Percentiles rank a stretch among this genome's conserved stretches.
Conservation (phyloP, 352 stramenopile genomes). For the Poterioochromonas sp. region DNA sequence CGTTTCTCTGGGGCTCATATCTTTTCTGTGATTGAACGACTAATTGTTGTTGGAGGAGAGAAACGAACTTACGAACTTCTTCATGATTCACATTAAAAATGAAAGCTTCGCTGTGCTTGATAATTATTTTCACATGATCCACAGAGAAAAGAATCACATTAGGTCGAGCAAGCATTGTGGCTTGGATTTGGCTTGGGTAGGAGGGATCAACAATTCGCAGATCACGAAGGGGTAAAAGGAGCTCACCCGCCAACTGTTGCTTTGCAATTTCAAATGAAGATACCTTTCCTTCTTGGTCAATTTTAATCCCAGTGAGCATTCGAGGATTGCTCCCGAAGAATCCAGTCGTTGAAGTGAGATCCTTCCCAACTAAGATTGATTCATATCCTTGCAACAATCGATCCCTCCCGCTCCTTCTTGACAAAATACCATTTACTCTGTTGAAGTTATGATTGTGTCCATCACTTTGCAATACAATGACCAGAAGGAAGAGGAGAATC, state of each 20-base stretch:
- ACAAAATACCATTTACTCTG: too few species aligned
- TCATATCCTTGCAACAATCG: too few species aligned
- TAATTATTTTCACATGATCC: conserved; percentile 27
- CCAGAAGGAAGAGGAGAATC: too few species aligned
- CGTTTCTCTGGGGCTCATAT: neutral
- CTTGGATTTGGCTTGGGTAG: conserved; percentile 30
- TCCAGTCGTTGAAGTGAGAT: too few species aligned
- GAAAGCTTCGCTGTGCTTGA: neutral
- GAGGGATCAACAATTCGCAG: conserved; percentile 33
- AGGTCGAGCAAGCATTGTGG: conserved; percentile 24
- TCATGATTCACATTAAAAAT: neutral
- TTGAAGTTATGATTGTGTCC: too few species aligned
- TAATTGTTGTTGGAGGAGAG: neutral
- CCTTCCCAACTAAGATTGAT: too few species aligned
- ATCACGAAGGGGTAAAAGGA: conserved; percentile 30
- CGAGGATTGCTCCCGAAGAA: too few species aligned
- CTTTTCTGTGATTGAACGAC: neutral
- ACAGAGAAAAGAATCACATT: conserved; percentile 26
- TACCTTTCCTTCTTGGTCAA: neutral
- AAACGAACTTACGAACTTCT: neutral
- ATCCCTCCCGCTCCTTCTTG: too few species aligned
- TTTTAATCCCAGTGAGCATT: neutral
- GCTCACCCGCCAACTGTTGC: conserved; percentile 28
- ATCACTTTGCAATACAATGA: too few species aligned
- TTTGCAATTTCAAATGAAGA: conserved; percentile 19